A percentile compares a stretch with the other conserved stretches of the same genome.
These are phyloP conservation scores for Pneumocystis murina DNA, from an alignment of 1,139 yeast genomes.

Conservation along the genomic window DNA sequence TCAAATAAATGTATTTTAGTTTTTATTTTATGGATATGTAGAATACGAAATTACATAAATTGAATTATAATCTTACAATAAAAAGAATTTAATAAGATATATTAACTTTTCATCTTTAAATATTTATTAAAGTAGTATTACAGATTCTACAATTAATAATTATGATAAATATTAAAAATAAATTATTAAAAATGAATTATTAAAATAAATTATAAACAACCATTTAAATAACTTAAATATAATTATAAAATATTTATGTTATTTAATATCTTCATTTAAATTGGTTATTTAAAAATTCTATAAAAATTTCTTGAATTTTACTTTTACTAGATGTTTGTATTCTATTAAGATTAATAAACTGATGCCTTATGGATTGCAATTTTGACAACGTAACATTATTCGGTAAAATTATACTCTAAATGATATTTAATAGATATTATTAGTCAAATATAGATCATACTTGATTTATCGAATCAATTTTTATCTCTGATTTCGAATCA, in stretches of 20 bases:
- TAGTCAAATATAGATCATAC: slow-evolving; percentile 25
- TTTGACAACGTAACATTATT: slow-evolving; percentile 56
- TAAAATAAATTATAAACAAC: neutral
- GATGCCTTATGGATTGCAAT: slow-evolving; percentile 67
- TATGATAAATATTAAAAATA: neutral
- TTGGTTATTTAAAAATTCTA: slow-evolving; percentile 46
- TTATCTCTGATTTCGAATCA: slow-evolving; percentile 32
- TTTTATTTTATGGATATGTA: too few relatives aligned
- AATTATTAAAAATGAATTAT: neutral
- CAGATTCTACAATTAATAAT: neutral
- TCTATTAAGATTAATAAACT: slow-evolving; percentile 63
- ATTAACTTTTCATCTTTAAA: neutral
- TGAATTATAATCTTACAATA: too few relatives aligned
- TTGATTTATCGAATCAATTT: slow-evolving; percentile 27
- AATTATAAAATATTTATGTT: too few relatives aligned
- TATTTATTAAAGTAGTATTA: neutral
- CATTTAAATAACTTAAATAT: too few relatives aligned
- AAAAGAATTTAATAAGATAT: neutral
- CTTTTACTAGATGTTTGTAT: slow-evolving; percentile 50
- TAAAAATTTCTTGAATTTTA: slow-evolving; percentile 56
- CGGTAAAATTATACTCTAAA: slow-evolving; percentile 38
- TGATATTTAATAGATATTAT: neutral
- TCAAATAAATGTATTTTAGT: too few relatives aligned
- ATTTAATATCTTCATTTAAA: neutral
- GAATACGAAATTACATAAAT: too few relatives aligned